phyloP scores from a whole-genome alignment of 2,329 filamentous ascomycete species.

The Camptophora hylomeconis region DNA sequence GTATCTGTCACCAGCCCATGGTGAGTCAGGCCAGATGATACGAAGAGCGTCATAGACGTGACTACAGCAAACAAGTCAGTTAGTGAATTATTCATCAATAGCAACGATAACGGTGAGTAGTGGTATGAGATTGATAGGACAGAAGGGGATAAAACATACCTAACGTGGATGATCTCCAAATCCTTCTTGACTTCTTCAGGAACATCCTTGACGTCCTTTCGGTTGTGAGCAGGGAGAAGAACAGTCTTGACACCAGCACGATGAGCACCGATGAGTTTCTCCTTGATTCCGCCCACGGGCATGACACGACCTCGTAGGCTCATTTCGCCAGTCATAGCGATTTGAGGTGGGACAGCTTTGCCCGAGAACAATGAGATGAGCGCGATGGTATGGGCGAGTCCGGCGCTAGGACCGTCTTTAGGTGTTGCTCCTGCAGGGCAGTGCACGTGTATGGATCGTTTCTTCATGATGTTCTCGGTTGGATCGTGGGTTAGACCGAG shows the following conservation, averaged over 20 bases:
- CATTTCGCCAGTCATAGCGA: constrained; percentile 82
- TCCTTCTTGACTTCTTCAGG: constrained; percentile 80
- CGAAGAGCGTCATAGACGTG: constrained; percentile 92
- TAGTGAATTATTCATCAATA: constrained; percentile 7
- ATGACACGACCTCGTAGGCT: constrained; percentile 80
- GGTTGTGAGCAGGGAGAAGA: constrained; percentile 72
- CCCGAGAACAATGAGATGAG: constrained; percentile 81
- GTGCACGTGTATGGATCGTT: constrained; percentile 86
- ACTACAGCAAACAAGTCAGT: constrained; percentile 30
- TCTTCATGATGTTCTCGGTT: constrained; percentile 88
- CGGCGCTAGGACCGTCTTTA: constrained; percentile 75
- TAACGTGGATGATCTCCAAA: constrained; percentile 77
- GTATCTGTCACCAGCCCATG: constrained; percentile 65
- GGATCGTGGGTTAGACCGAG: constrained; percentile 70
- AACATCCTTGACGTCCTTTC: constrained; percentile 83
- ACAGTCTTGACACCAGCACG: constrained; percentile 92
- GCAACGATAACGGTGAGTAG: constrained; percentile 10
- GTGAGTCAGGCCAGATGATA: constrained; percentile 78
- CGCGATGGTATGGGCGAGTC: constrained; percentile 86
- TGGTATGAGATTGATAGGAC: constrained; percentile 6
- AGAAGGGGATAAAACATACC: constrained; percentile 40
- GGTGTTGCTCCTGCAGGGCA: constrained; percentile 90
- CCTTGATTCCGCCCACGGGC: constrained; percentile 93
- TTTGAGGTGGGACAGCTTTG: constrained; percentile 72
- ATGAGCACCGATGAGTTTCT: constrained; percentile 91